Conservation (phyloP, 2,329 filamentous ascomycete genomes). For the Neofusicoccum umdonicola region DNA sequence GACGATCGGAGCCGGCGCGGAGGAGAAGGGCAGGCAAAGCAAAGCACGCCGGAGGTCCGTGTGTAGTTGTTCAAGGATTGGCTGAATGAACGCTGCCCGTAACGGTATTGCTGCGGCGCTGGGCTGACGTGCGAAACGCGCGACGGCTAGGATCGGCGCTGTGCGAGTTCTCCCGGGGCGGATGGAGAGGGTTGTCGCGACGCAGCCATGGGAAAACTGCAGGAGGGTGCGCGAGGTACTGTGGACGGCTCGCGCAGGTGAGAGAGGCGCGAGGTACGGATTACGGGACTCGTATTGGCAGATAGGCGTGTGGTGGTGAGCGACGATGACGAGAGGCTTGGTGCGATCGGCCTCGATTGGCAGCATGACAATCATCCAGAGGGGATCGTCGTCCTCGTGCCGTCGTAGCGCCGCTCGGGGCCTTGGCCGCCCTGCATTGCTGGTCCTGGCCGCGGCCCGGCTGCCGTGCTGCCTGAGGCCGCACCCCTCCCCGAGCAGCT, state of each 20-base stretch:
- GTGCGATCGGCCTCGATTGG: slow-evolving; percentile 11
- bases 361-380: slow-evolving; percentile 12
- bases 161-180: not conserved
- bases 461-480: slow-evolving; percentile 7
- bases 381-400: slow-evolving; percentile 11
- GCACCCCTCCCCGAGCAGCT: not conserved
- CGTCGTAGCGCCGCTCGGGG: slow-evolving; percentile 4
- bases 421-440: not conserved
- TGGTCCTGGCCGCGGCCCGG: slow-evolving; percentile 1
- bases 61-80: slow-evolving; percentile 1
- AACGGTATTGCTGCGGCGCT: slow-evolving; percentile 7
- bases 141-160: slow-evolving; percentile 12
- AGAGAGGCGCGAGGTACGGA: not conserved
- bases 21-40: not conserved
- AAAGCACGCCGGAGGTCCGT: not conserved
- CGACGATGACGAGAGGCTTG: slow-evolving; percentile 9
- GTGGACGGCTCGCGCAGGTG: not conserved
- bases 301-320: slow-evolving; percentile 7
- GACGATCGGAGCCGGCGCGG: slow-evolving; percentile 22
- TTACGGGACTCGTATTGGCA: not conserved
- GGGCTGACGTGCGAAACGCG: slow-evolving; percentile 14
- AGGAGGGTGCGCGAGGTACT: not conserved
- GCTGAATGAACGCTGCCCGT: not conserved
- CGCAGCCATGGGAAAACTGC: not conserved
- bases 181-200: not conserved